A percentile compares a stretch with the other conserved stretches of the same genome.
Evolutionary conservation across 306 rosid species (phyloP).

Genomic region (Gastrolobium villosum): DNA sequence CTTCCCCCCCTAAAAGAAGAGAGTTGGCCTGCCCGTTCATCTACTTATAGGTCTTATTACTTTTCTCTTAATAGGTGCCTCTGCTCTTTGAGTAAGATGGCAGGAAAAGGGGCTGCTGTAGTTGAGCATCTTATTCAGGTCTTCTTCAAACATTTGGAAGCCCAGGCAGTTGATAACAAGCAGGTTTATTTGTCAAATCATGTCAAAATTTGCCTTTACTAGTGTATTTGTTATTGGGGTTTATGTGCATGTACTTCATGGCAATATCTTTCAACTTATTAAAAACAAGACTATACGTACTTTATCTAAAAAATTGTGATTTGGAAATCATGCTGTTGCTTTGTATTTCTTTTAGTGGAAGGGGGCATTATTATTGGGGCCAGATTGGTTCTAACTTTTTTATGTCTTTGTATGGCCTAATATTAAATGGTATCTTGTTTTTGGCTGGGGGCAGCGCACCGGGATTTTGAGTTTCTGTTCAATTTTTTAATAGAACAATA

Average conservation of each 20-base stretch:
- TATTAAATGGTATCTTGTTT: too few relatives aligned
- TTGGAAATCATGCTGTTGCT: constrained; percentile 24
- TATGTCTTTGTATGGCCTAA: too few relatives aligned
- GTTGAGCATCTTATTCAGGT: constrained; percentile 86
- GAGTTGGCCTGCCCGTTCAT: constrained; percentile 12
- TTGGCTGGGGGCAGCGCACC: too few relatives aligned
- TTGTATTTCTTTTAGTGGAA: neutral
- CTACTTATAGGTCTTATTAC: constrained; percentile 40
- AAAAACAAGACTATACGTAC: constrained; percentile 15
- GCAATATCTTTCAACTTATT: neutral
- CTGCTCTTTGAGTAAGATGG: constrained; percentile 83
- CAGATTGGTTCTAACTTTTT: neutral
- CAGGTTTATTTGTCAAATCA: constrained; percentile 66
- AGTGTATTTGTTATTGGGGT: constrained; percentile 13
- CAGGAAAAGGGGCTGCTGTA: constrained; percentile 83
- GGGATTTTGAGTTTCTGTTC: too few relatives aligned
- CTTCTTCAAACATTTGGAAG: constrained; percentile 85
- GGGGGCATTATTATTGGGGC: neutral
- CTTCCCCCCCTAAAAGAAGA: neutral
- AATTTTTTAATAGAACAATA: too few relatives aligned
- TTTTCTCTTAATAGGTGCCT: constrained; percentile 74
- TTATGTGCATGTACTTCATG: constrained; percentile 19
- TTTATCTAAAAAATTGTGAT: neutral
- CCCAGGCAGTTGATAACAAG: constrained; percentile 75
- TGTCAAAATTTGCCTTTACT: neutral